Conservation (phyloP, 1,284 basidiomycete species). For the Fistulinella staudtii region DNA sequence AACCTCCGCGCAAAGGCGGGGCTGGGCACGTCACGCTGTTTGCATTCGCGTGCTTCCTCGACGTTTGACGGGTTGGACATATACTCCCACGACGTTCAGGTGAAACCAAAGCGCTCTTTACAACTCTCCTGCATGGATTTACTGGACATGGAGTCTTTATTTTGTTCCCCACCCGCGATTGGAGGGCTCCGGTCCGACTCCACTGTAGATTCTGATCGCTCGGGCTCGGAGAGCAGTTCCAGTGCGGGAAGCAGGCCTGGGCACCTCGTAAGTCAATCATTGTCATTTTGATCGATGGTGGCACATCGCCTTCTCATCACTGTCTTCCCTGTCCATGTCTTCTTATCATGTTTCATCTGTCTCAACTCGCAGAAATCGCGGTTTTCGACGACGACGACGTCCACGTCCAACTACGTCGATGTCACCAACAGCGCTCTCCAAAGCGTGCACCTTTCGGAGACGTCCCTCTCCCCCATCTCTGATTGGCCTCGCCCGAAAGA, state of each 20-base stretch:
- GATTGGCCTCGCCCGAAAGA: conserved; percentile 1
- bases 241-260: conserved; percentile 1
- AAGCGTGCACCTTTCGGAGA: conserved; percentile 7
- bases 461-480: conserved; percentile 4
- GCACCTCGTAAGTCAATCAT: conserved; percentile 18
- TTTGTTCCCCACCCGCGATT: conserved; percentile 14
- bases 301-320: neutral
- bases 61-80: conserved; percentile 35
- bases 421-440: conserved; percentile 15
- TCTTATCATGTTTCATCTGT: neutral
- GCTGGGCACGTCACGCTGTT: conserved; percentile 2
- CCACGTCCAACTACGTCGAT: conserved; percentile 46
- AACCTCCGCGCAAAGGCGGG: conserved; percentile 12
- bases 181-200: conserved; percentile 19
- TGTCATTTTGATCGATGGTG: neutral
- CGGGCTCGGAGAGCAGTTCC: conserved; percentile 12
- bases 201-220: conserved; percentile 18
- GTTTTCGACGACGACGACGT: conserved; percentile 50
- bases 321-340: neutral
- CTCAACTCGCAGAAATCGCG: conserved; percentile 39
- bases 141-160: conserved; percentile 23
- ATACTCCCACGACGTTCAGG: conserved; percentile 22
- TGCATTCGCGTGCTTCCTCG: conserved; percentile 33
- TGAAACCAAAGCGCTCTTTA: conserved; percentile 14
- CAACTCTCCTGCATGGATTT: conserved; percentile 25